These are phyloP conservation scores for Melampsora larici-populina DNA, from an alignment of 1,284 basidiomycete species.

Conservation along the genomic window DNA sequence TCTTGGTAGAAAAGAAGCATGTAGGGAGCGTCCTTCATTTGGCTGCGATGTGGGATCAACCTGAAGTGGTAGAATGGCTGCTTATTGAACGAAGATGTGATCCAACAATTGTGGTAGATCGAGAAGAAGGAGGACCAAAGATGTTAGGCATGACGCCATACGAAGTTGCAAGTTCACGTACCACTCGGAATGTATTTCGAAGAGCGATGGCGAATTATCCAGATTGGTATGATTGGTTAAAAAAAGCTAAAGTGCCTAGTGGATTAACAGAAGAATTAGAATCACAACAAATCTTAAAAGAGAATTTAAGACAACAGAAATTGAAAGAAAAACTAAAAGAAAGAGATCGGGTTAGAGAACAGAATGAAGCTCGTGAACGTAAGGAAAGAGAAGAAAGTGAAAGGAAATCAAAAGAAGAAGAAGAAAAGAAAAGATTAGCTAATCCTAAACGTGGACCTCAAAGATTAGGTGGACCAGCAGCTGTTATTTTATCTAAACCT, in stretches of 20 bases:
- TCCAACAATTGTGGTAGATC: slow-evolving; percentile 67
- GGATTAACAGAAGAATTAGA: slow-evolving; percentile 81
- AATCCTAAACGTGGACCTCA: neutral
- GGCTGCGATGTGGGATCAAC: slow-evolving; percentile 71
- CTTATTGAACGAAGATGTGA: slow-evolving; percentile 75
- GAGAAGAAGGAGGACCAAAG: slow-evolving; percentile 42
- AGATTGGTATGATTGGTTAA: slow-evolving; percentile 86
- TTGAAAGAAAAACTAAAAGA: slow-evolving; percentile 35
- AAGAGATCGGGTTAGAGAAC: neutral
- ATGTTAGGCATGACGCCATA: slow-evolving; percentile 66
- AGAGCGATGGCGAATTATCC: slow-evolving; percentile 75
- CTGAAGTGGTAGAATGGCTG: slow-evolving; percentile 72
- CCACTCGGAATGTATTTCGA: slow-evolving; percentile 78
- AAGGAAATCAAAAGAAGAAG: neutral
- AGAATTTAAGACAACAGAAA: slow-evolving; percentile 21
- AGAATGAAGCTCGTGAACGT: neutral
- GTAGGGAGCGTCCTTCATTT: slow-evolving; percentile 71
- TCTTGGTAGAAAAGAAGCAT: slow-evolving; percentile 46
- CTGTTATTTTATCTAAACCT: neutral
- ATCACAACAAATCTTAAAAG: slow-evolving; percentile 50
- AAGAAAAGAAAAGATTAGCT: neutral
- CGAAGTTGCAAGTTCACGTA: slow-evolving; percentile 71
- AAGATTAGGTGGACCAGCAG: slow-evolving; percentile 8
- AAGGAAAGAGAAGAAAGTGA: neutral
- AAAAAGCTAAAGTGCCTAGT: slow-evolving; percentile 74